These are phyloP conservation scores for Glaciozyma martinii DNA, from an alignment of 768 basidiomycete species.

Conservation along the genomic window DNA sequence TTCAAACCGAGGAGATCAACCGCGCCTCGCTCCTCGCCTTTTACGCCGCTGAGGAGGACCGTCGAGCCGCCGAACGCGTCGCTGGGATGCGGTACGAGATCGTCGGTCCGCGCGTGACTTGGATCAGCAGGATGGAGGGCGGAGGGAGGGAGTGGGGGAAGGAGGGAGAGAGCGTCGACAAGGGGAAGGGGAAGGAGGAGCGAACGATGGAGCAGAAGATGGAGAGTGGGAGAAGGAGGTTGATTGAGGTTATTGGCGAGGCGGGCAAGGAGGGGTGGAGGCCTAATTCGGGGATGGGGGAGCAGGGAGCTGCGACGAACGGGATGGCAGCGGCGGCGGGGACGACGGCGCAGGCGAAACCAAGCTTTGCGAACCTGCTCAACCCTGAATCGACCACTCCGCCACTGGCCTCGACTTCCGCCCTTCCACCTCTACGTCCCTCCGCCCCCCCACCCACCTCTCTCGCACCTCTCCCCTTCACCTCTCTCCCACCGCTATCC, in stretches of 20 bases:
- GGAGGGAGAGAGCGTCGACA: constrained; percentile 8
- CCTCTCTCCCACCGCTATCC: neutral
- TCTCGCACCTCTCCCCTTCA: neutral
- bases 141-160: constrained; percentile 10
- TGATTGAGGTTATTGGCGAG: constrained; percentile 13
- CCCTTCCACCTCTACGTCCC: neutral
- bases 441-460: neutral
- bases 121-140: constrained; percentile 17
- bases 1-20: constrained; percentile 81
- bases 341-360: neutral
- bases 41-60: constrained; percentile 70
- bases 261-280: neutral
- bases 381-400: neutral
- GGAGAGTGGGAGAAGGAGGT: constrained; percentile 16
- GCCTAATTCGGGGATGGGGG: neutral
- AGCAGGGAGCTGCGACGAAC: neutral
- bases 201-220: neutral
- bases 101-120: constrained; percentile 49
- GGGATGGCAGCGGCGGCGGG: neutral
- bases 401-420: neutral
- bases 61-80: constrained; percentile 50
- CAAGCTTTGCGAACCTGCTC: neutral
- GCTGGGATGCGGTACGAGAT: constrained; percentile 53
- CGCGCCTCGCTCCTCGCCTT: constrained; percentile 68
- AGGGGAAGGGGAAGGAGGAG: constrained; percentile 14